Conservation (phyloP, 805 yeast genomes). For the Myxozyma neglecta region DNA sequence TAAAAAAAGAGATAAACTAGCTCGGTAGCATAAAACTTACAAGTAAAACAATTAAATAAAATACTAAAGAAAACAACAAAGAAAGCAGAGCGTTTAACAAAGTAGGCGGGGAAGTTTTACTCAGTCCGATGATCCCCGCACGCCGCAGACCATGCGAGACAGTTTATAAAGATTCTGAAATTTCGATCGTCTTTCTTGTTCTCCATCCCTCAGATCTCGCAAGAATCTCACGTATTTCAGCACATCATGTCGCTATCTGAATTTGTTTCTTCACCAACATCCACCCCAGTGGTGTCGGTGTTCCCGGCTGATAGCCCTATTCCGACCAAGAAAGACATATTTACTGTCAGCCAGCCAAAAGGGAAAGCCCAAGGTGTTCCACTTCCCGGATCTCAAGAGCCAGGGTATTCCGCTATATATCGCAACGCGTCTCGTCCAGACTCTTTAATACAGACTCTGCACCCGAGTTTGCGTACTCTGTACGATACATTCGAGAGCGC, state of each 20-base stretch:
- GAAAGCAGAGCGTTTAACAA: no score
- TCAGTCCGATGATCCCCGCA: background rate
- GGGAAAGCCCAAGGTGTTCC: constrained; percentile 42
- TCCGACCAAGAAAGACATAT: constrained; percentile 14
- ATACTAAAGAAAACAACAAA: no score
- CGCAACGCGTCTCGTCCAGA: constrained; percentile 46
- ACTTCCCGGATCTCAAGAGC: constrained; percentile 45
- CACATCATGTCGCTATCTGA: constrained; percentile 6
- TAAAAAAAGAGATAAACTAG: no score
- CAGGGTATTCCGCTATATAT: constrained; percentile 55
- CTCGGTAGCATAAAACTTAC: no score
- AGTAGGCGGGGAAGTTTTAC: no score
- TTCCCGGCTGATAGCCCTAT: constrained; percentile 19
- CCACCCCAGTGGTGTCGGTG: constrained; percentile 12
- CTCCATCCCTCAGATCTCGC: background rate
- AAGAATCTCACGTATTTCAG: background rate
- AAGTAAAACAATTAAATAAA: no score
- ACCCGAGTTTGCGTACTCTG: constrained; percentile 25
- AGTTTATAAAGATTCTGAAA: background rate
- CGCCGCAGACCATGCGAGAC: background rate
- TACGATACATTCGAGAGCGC: constrained; percentile 26
- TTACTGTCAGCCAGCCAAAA: background rate
- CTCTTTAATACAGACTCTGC: constrained; percentile 34
- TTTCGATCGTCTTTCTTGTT: background rate
- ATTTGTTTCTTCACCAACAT: constrained; percentile 1